Evolutionary conservation across 2,329 filamentous ascomycete genomes (phyloP).

Genomic region (Lachnellula subtilissima): DNA sequence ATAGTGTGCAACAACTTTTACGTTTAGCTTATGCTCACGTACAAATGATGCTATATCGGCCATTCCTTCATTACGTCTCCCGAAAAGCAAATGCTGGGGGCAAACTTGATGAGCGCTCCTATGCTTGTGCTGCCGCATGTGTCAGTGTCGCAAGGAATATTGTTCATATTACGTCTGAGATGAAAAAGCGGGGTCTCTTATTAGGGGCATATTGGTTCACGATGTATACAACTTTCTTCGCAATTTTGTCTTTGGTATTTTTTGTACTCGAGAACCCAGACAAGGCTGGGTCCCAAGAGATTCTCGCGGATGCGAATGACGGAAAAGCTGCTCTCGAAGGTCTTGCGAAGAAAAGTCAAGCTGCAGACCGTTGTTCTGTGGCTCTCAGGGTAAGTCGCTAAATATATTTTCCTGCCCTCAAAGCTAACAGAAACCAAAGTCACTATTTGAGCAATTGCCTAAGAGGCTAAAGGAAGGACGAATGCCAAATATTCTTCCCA

Average conservation of each 20-base stretch:
- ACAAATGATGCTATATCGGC: slow-evolving; percentile 76
- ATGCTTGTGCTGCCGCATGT: slow-evolving; percentile 64
- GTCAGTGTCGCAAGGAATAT: slow-evolving; percentile 63
- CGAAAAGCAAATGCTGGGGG: slow-evolving; percentile 49
- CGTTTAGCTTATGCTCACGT: slow-evolving; percentile 78
- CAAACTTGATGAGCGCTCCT: slow-evolving; percentile 70
- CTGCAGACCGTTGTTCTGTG: slow-evolving; percentile 78
- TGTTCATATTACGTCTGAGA: slow-evolving; percentile 73
- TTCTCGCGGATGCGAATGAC: slow-evolving; percentile 78
- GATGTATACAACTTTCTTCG: slow-evolving; percentile 78
- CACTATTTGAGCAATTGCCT: slow-evolving; percentile 78
- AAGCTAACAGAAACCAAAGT: slow-evolving; percentile 42
- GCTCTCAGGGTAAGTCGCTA: slow-evolving; percentile 63
- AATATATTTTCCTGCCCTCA: background rate
- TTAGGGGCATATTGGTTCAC: slow-evolving; percentile 84
- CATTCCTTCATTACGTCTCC: slow-evolving; percentile 79
- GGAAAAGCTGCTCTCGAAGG: slow-evolving; percentile 78
- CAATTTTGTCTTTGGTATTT: slow-evolving; percentile 73
- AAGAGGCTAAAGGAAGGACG: slow-evolving; percentile 58
- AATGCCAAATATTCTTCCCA: slow-evolving; percentile 33
- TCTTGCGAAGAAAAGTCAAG: slow-evolving; percentile 78
- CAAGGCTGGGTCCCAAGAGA: slow-evolving; percentile 68
- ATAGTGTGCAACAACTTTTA: slow-evolving; percentile 66
- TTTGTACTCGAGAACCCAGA: slow-evolving; percentile 77
- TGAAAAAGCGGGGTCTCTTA: slow-evolving; percentile 69